A percentile compares a stretch with the other conserved stretches of the same genome.
Evolutionary conservation across 352 stramenopile species (phyloP).

Genomic region (Phytophthora pistaciae): DNA sequence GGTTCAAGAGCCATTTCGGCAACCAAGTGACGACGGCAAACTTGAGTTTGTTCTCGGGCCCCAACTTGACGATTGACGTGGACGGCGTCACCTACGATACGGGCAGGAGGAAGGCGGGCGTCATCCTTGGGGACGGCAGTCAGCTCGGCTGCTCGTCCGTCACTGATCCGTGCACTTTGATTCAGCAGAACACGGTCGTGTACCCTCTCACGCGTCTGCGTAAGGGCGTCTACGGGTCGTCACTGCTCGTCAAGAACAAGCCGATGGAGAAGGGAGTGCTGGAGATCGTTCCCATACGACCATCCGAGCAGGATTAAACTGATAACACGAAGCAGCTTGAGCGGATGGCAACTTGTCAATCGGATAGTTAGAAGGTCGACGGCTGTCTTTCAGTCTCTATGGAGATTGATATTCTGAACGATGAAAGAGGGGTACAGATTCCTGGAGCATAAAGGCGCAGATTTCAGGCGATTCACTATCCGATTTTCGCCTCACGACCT

Average conservation of each 20-base stretch:
- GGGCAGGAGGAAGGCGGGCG: slow-evolving; percentile 72
- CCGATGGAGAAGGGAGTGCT: slow-evolving; percentile 76
- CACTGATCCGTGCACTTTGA: slow-evolving; percentile 77
- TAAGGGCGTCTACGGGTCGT: slow-evolving; percentile 76
- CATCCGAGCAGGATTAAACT: slow-evolving; percentile 4
- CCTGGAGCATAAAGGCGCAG: neutral
- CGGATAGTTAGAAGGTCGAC: neutral
- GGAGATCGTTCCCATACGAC: slow-evolving; percentile 51
- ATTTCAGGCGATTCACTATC: slow-evolving; percentile 15
- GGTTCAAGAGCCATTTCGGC: slow-evolving; percentile 83
- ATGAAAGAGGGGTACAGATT: neutral
- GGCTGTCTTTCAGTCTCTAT: neutral
- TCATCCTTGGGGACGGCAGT: slow-evolving; percentile 74
- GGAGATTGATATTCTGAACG: neutral
- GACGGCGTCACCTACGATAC: slow-evolving; percentile 60
- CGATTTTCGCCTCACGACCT: neutral
- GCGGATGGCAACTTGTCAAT: neutral
- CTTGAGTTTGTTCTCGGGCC: slow-evolving; percentile 62
- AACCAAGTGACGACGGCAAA: slow-evolving; percentile 88
- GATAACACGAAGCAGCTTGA: neutral
- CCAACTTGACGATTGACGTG: slow-evolving; percentile 43
- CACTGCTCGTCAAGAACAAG: slow-evolving; percentile 85
- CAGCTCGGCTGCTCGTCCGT: slow-evolving; percentile 79
- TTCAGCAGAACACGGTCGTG: slow-evolving; percentile 65
- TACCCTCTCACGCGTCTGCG: slow-evolving; percentile 74